These are phyloP conservation scores for Cystofilobasidium capitatum DNA, from an alignment of 768 basidiomycete species.

Conservation along the genomic window DNA sequence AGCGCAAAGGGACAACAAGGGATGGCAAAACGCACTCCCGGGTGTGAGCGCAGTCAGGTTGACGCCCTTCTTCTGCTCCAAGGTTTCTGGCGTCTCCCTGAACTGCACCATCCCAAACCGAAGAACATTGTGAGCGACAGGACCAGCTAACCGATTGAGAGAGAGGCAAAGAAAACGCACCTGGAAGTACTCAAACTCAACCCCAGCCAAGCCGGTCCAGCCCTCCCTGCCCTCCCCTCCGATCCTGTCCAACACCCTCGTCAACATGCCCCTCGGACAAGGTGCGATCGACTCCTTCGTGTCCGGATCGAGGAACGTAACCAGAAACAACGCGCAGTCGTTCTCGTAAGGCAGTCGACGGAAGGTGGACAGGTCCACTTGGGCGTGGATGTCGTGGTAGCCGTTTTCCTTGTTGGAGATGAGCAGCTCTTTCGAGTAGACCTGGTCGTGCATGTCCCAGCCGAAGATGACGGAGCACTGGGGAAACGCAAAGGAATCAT, in stretches of 20 bases:
- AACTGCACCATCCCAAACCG: slow-evolving; percentile 19
- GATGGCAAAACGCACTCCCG: slow-evolving; percentile 60
- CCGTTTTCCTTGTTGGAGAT: slow-evolving; percentile 89
- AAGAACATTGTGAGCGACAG: slow-evolving; percentile 18
- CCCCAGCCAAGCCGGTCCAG: slow-evolving; percentile 66
- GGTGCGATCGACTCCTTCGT: slow-evolving; percentile 58
- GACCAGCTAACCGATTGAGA: slow-evolving; percentile 15
- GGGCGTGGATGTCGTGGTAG: slow-evolving; percentile 76
- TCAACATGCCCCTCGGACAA: slow-evolving; percentile 77
- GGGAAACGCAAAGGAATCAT: neutral
- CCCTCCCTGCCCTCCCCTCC: slow-evolving; percentile 41
- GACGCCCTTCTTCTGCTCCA: slow-evolving; percentile 66
- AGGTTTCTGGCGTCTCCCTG: slow-evolving; percentile 67
- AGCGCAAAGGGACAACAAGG: neutral
- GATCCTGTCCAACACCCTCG: slow-evolving; percentile 49
- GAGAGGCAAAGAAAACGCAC: neutral
- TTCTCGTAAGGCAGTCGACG: slow-evolving; percentile 87
- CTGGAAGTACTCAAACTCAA: slow-evolving; percentile 67
- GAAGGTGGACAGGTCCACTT: slow-evolving; percentile 75
- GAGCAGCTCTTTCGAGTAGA: slow-evolving; percentile 73
- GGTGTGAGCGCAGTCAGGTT: slow-evolving; percentile 72
- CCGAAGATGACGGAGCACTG: slow-evolving; percentile 40
- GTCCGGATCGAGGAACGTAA: slow-evolving; percentile 81
- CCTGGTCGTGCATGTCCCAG: slow-evolving; percentile 84
- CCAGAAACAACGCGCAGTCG: slow-evolving; percentile 83